Percentiles rank a stretch among this genome's conserved stretches.
Evolutionary conservation across 352 stramenopile species (phyloP).

Genomic region (Thraustotheca clavata): DNA sequence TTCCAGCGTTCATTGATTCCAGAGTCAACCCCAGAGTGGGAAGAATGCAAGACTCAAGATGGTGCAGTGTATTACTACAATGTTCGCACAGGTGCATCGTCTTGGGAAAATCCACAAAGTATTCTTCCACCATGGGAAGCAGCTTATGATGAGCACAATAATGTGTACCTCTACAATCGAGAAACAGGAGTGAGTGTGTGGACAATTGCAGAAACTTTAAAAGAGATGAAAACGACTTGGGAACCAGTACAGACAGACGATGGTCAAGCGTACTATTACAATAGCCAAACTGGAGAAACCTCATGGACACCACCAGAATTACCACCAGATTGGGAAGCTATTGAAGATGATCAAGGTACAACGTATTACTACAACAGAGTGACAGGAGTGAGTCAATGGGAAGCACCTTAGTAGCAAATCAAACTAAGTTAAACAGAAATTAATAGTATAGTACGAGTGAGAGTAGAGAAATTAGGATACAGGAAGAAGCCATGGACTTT

Average conservation of each 20-base stretch:
- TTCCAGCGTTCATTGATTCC: background rate
- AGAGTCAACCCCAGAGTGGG: constrained; percentile 23
- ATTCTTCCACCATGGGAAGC: background rate
- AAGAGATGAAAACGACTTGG: constrained; percentile 26
- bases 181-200: constrained; percentile 9
- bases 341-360: constrained; percentile 27
- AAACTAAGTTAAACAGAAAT: too few relatives aligned
- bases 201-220: background rate
- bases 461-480: constrained; percentile 10
- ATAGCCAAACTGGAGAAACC: constrained; percentile 50
- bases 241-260: constrained; percentile 51
- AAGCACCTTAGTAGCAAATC: background rate
- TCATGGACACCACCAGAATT: constrained; percentile 51
- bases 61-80: constrained; percentile 45
- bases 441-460: background rate
- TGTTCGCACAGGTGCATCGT: constrained; percentile 30
- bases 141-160: background rate
- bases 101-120: constrained; percentile 39
- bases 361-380: constrained; percentile 36
- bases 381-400: constrained; percentile 24
- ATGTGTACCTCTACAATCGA: constrained; percentile 14
- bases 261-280: constrained; percentile 73
- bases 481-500: constrained; percentile 49
- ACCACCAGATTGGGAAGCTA: constrained; percentile 23
- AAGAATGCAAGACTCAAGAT: constrained; percentile 39